Evolutionary conservation across 768 basidiomycete species (phyloP).

Genomic region (Boletus barrowsii): DNA sequence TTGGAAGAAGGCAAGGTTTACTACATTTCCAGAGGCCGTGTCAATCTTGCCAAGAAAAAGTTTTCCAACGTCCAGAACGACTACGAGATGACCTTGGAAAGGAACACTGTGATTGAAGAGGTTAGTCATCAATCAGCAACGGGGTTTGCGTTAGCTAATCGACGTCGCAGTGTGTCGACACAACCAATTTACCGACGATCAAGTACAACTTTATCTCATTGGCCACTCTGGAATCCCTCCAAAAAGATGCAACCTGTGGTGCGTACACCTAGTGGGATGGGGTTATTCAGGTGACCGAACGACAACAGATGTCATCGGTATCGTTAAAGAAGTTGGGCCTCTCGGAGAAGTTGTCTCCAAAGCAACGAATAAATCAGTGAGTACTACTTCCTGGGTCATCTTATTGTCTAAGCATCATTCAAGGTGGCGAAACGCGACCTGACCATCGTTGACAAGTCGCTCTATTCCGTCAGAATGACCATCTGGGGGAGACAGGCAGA

Average conservation of each 20-base stretch:
- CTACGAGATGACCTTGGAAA: slow-evolving; percentile 88
- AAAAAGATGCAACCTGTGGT: slow-evolving; percentile 87
- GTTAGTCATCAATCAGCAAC: slow-evolving; percentile 36
- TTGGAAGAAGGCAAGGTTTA: slow-evolving; percentile 92
- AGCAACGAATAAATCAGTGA: slow-evolving; percentile 58
- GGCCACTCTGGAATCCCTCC: slow-evolving; percentile 52
- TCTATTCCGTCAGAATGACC: slow-evolving; percentile 76
- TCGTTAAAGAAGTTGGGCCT: slow-evolving; percentile 77
- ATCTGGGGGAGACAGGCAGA: slow-evolving; percentile 97
- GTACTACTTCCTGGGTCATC: neutral
- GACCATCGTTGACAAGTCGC: slow-evolving; percentile 80
- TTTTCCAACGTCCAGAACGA: slow-evolving; percentile 89
- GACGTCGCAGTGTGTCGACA: slow-evolving; percentile 70
- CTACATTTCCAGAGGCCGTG: slow-evolving; percentile 83
- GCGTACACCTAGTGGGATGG: slow-evolving; percentile 21
- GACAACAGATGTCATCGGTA: slow-evolving; percentile 73
- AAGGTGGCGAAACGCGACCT: slow-evolving; percentile 90
- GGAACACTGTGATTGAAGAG: slow-evolving; percentile 81
- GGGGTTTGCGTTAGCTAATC: slow-evolving; percentile 3
- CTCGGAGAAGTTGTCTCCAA: slow-evolving; percentile 73
- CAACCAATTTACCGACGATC: slow-evolving; percentile 69
- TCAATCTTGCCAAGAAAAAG: slow-evolving; percentile 96
- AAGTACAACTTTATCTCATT: slow-evolving; percentile 82
- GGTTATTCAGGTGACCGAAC: neutral
- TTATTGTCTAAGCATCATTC: slow-evolving; percentile 1